Base-by-base conservation (phyloP, 176 grass and related monocot genomes). In the Chrysopogon serrulatus region DNA sequence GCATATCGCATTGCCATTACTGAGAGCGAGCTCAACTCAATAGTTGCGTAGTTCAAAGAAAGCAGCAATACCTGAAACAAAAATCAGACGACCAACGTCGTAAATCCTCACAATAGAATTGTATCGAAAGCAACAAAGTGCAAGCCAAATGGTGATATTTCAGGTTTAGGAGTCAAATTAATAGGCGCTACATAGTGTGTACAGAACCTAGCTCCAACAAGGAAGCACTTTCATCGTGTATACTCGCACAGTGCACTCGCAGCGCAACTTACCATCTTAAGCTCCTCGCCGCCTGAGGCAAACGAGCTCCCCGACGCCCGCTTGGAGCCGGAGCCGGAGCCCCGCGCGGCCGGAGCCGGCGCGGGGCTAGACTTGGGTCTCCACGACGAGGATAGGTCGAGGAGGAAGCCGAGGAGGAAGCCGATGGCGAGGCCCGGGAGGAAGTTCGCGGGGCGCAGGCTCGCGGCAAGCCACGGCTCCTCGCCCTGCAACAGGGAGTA, bases 401-500 rank as follows among this genome's bases (percentile, higher is more conserved):
- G 1, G 78, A 96, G 87, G 26, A 98, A 57, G 2, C 93, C 93
- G 2, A 98, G 75, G 26, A 98, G 76, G 78, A 98, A 95, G 2
- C 93, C 93, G n/a, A 98, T 92, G 33, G 89, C 70, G 45, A 95
- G 43, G 1, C 96, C 93, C 10, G 93, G 93, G 36, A 98, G 87
- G 77, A 94, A 86, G 57, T 91, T 92, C 66, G 77, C 87, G 59
- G 89, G 89, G 72, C 83, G 92, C 26, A 95, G 24, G 74, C 91
- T 88, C 78, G 76, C 81, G 36, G 96, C 93, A 18, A 98, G 85
- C 96, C 93, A 98, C 87, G 87, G 93, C 32, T 98, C 91, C 82
- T 95, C 89, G 44, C 48, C 73, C 76, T 90, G 86, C 43, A 28
- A 59, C 35, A 51, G 72, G 30, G 13, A 79, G 57, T 8, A 19